Base-by-base conservation (phyloP, 768 basidiomycete genomes). In the Candolleomyces eurysporus region DNA sequence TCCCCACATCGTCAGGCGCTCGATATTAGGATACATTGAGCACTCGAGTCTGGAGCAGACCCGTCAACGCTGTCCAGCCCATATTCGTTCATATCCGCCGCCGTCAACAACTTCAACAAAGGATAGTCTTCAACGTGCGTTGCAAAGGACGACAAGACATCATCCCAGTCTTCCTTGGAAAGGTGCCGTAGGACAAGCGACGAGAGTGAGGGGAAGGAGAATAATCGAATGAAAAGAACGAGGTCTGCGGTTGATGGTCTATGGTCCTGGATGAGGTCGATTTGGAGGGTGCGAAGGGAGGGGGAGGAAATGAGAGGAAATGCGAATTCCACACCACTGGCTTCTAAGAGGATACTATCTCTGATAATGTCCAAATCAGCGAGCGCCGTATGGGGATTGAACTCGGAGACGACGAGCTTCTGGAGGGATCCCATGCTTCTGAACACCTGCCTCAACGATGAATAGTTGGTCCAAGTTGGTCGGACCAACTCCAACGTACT, bases 401-500 rank as follows among this genome's bases (percentile, higher is more conserved):
- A 53, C 32, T 71, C 66, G 13, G 64, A 50, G 21, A 76, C 60
- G 36, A 69, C 60, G 5, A 74, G 60, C 22, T 63, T 67, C 36
- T 67, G 64, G 10, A 74, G 67, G 17, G 65, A 63, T 39, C 64
- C 61, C 50, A 76, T 55, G 32, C 57, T 10, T 49, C 60, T 11
- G 63, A 61, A 59, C 68, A 71, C 4, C 48, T 42, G 62, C 62
- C 50, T 65, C 66, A 61, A 66, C 52, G n/a, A 58, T 58, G 57
- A 45, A 48, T 65, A 60, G 21, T 51, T 36, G 5, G 70, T 69
- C 65, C 72, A 72, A 5, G 43, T 45, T 11, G 67, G 67, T 8
- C 63, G 59, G 7, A 60, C 64, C 9, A 74, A 64, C 57, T 72
- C 71, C 26, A 75, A 69, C 16, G 67, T 68, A 21, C 59, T 68